Evolutionary conservation across 805 yeast genomes (phyloP).

Genomic region (Dipodascus albidus): DNA sequence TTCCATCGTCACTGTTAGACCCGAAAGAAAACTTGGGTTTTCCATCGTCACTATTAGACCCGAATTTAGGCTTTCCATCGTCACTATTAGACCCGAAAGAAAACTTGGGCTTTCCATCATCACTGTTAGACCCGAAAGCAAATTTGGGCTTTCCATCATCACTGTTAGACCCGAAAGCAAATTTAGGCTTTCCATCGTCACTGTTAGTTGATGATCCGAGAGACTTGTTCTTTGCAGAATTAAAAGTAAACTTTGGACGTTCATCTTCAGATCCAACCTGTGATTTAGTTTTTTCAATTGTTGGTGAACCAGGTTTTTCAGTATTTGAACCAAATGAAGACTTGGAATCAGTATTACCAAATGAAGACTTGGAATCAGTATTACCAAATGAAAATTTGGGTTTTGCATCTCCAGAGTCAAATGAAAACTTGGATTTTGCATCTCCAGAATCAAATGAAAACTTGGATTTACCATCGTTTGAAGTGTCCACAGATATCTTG

Average conservation of each 20-base stretch:
- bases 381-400: constrained; percentile 6
- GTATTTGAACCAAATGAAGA: neutral
- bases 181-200: neutral
- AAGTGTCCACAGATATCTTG: too few relatives aligned
- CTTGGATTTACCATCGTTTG: constrained; percentile 10
- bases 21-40: too few relatives aligned
- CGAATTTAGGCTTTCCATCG: too few relatives aligned
- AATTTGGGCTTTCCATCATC: too few relatives aligned
- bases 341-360: neutral
- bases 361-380: neutral
- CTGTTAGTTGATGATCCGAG: neutral
- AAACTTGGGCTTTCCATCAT: neutral
- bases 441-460: constrained; percentile 3
- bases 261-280: neutral
- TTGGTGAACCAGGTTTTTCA: neutral
- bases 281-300: neutral
- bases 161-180: neutral
- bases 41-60: too few relatives aligned
- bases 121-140: too few relatives aligned
- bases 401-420: constrained; percentile 5
- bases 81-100: neutral
- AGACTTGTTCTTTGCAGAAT: too few relatives aligned
- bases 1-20: too few relatives aligned
- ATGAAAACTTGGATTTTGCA: constrained; percentile 10
- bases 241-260: neutral